These are phyloP conservation scores for Plasmodium falciparum DNA, from an alignment of 169 alveolate genomes.

Conservation along the genomic window DNA sequence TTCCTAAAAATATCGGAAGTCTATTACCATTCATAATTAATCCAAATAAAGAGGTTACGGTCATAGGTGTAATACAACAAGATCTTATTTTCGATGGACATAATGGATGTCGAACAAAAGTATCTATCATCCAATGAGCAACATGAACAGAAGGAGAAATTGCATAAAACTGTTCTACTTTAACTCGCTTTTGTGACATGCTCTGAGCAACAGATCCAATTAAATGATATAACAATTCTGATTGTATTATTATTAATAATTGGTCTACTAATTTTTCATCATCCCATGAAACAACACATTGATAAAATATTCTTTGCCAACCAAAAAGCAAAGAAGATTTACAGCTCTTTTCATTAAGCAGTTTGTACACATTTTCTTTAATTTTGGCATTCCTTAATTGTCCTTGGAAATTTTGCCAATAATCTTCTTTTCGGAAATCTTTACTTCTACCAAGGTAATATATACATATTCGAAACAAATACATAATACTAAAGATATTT, in stretches of 20 bases:
- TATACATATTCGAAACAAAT: slow-evolving; percentile 87
- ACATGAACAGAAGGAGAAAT: slow-evolving; percentile 88
- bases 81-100: slow-evolving; percentile 88
- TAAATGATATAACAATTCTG: slow-evolving; percentile 85
- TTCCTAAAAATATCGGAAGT: slow-evolving; percentile 89
- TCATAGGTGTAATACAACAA: slow-evolving; percentile 81
- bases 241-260: slow-evolving; percentile 78
- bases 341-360: slow-evolving; percentile 79
- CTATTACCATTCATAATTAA: slow-evolving; percentile 89
- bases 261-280: slow-evolving; percentile 55
- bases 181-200: slow-evolving; percentile 73
- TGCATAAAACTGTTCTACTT: slow-evolving; percentile 80
- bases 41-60: slow-evolving; percentile 85
- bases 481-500: slow-evolving; percentile 79
- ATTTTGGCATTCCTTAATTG: slow-evolving; percentile 53
- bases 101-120: slow-evolving; percentile 90
- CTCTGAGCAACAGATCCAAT: slow-evolving; percentile 88
- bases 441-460: slow-evolving; percentile 86
- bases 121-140: slow-evolving; percentile 92
- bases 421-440: slow-evolving; percentile 84
- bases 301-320: slow-evolving; percentile 88
- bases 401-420: slow-evolving; percentile 82
- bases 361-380: slow-evolving; percentile 66
- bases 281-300: slow-evolving; percentile 72
- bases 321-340: slow-evolving; percentile 81